Conservation (phyloP, 352 stramenopile species). For the Phytophthora aleatoria region DNA sequence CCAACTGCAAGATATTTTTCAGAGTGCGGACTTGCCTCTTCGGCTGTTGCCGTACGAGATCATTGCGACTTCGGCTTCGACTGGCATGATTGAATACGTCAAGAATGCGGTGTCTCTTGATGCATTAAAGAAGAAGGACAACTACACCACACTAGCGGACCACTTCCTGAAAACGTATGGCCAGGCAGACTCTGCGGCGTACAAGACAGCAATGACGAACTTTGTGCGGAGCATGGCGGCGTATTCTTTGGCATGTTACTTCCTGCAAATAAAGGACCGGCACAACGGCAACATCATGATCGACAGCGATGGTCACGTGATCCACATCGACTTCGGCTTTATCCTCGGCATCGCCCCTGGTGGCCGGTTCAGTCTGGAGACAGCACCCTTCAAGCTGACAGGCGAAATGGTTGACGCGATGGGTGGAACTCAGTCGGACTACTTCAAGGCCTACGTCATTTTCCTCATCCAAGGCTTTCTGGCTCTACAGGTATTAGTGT, state of each 20-base stretch:
- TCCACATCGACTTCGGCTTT: slow-evolving; percentile 99
- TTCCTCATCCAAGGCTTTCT: slow-evolving; percentile 97
- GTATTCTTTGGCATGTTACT: slow-evolving; percentile 98
- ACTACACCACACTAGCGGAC: slow-evolving; percentile 86
- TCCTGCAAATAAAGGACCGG: slow-evolving; percentile 98
- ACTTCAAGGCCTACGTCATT: slow-evolving; percentile 97
- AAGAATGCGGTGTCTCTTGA: slow-evolving; percentile 98
- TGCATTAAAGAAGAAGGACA: slow-evolving; percentile 91
- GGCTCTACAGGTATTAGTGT: slow-evolving; percentile 86
- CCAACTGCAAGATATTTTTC: slow-evolving; percentile 96
- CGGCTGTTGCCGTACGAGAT: slow-evolving; percentile 97
- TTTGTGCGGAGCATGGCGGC: slow-evolving; percentile 97
- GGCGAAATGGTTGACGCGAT: slow-evolving; percentile 98
- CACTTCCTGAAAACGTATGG: slow-evolving; percentile 96
- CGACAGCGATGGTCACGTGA: slow-evolving; percentile 95
- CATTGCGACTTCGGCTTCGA: slow-evolving; percentile 94
- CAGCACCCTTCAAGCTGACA: slow-evolving; percentile 98
- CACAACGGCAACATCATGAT: slow-evolving; percentile 99
- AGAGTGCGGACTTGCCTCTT: slow-evolving; percentile 93
- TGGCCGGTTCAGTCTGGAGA: slow-evolving; percentile 95
- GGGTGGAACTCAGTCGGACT: slow-evolving; percentile 89
- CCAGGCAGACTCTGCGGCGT: slow-evolving; percentile 67
- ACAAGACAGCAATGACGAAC: slow-evolving; percentile 96
- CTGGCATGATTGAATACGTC: slow-evolving; percentile 97
- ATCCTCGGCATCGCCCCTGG: slow-evolving; percentile 97